Evolutionary conservation across 2,329 filamentous ascomycete species (phyloP).

Genomic region (Nigrospora oryzae): DNA sequence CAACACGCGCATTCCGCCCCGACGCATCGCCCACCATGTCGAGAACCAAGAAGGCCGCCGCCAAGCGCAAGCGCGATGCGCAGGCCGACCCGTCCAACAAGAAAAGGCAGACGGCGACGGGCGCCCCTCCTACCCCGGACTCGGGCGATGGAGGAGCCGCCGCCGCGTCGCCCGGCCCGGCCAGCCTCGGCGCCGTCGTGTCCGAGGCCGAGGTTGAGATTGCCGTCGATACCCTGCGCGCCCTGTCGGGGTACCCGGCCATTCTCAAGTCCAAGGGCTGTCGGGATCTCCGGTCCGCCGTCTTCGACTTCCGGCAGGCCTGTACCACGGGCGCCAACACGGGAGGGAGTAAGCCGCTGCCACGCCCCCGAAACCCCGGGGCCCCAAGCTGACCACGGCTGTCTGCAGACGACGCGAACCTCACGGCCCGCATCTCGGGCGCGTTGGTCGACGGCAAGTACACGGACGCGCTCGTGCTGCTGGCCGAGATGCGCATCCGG

Average conservation of each 20-base stretch:
- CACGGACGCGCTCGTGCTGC: constrained; percentile 53
- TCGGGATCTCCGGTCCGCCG: constrained; percentile 56
- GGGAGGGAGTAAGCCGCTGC: constrained; percentile 25
- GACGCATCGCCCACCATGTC: constrained; percentile 21
- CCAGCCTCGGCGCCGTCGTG: constrained; percentile 42
- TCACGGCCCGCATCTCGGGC: constrained; percentile 58
- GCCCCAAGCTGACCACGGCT: constrained; percentile 2
- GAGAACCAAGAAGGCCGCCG: constrained; percentile 29
- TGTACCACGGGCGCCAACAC: constrained; percentile 59
- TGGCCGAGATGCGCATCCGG: constrained; percentile 64
- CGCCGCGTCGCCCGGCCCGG: background rate
- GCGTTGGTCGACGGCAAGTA: constrained; percentile 59
- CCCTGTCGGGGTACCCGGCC: constrained; percentile 48
- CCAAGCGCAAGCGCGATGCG: constrained; percentile 35
- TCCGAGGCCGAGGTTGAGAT: constrained; percentile 60
- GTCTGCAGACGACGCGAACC: constrained; percentile 42
- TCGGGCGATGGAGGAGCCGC: constrained; percentile 21
- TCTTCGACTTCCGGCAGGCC: constrained; percentile 61
- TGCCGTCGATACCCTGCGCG: constrained; percentile 53
- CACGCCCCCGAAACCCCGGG: background rate
- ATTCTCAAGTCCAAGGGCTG: constrained; percentile 62
- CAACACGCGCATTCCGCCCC: too few relatives aligned
- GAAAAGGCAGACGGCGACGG: constrained; percentile 21
- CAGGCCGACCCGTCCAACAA: constrained; percentile 27
- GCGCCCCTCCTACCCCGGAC: constrained; percentile 18